Evolutionary conservation across 2,329 filamentous ascomycete genomes (phyloP), one percentile per base, ranked within the genome.

Genomic region (Monosporascus sp.): DNA sequence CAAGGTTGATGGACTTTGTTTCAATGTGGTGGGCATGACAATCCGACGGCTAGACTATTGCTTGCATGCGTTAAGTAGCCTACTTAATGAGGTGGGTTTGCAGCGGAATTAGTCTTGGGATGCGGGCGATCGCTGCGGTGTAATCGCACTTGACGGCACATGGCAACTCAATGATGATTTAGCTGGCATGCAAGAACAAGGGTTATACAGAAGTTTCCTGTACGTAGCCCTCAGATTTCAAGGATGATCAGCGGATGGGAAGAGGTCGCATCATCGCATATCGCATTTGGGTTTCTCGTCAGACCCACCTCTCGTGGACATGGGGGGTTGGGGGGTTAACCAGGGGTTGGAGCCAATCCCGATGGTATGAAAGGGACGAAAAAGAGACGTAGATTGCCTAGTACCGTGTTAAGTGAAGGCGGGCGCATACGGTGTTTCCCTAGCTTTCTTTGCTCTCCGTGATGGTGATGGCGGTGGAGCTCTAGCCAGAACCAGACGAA

Each of bases 111-210:
- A 37, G 37, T 38, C 24, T 49, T 6, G 48, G 48, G 45, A 41
- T 48, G 47, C 53, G 49, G 53, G 51, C 51, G 48, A 56, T 55
- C 48, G 51, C 51, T 55, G 50, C 50, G 44, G 52, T 51, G 55
- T 51, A 52, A 51, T 52, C 52, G 48, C 38, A 26, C 31, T n/a
- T 53, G 24, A 46, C 36, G 37, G 37, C 40, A 26, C 41, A 43
- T 50, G 46, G 52, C 45, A 47, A 47, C 43, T 24, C 16, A n/a
- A 37, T 22, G 20, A 27, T 49, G 36, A 27, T 9, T 46, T n/a
- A 20, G 38, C 41, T 26, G 22, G 43, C n/a, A 22, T 46, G 43
- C 43, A 31, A 8, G 22, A 46, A 20, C 48, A 49, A 34, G 48
- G 48, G 20, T 49, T 26, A 5, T 22, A 19, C 38, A n/a, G 11